Conservation (phyloP, 2,329 filamentous ascomycete species). For the Diaporthe humulicola region DNA sequence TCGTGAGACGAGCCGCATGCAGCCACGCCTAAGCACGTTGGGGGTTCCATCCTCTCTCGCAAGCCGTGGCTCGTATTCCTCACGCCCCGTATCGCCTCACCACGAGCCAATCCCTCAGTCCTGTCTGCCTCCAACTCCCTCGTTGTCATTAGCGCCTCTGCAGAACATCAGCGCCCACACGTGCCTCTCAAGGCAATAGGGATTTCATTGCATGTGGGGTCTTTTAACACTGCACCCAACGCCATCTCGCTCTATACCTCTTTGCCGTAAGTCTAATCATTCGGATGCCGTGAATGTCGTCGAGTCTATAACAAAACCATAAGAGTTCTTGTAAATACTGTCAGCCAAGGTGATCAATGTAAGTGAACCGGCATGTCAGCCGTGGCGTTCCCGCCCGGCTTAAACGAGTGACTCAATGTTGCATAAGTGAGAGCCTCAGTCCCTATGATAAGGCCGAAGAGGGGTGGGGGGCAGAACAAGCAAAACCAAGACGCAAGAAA, state of each 20-base stretch:
- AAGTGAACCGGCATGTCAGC: not conserved
- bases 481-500: not conserved
- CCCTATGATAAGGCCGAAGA: not conserved
- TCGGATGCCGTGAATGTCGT: constrained; percentile 36
- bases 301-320: constrained; percentile 44
- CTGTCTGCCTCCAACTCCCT: not conserved
- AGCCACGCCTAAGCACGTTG: constrained; percentile 7
- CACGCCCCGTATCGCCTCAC: not conserved
- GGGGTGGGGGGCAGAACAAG: not conserved
- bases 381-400: not conserved
- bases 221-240: not conserved
- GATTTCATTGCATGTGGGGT: not conserved
- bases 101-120: not conserved
- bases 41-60: not conserved
- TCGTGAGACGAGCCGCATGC: constrained; percentile 26
- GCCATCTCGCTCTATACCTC: not conserved
- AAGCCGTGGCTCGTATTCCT: constrained; percentile 8
- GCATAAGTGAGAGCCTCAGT: not conserved
- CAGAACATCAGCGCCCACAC: not conserved
- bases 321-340: constrained; percentile 37
- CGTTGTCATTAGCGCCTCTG: not conserved
- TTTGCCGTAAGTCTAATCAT: not conserved
- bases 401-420: not conserved
- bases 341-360: constrained; percentile 14
- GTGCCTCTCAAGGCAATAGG: not conserved